phyloP scores from a whole-genome alignment of 345 rosid genomes.

The Eucalyptus fibrosa region DNA sequence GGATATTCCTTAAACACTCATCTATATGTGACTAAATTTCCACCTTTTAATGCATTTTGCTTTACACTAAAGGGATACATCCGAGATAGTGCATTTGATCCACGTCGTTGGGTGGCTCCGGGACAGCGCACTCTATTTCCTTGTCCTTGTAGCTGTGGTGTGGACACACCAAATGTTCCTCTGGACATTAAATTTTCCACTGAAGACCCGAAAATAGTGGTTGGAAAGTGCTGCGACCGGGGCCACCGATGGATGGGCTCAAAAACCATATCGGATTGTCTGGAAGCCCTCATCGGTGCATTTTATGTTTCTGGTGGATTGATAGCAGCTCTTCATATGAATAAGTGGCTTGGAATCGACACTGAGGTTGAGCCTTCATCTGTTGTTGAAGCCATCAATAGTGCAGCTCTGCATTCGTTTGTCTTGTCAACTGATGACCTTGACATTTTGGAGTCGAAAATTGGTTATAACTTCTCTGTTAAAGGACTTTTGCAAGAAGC shows the following conservation, averaged over 20 bases:
- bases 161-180: conserved; percentile 61
- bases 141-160: conserved; percentile 54
- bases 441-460: conserved; percentile 41
- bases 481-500: conserved; percentile 82
- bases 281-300: conserved; percentile 81
- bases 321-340: conserved; percentile 39
- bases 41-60: neutral
- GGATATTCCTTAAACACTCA: neutral
- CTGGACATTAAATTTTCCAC: conserved; percentile 44
- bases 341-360: conserved; percentile 77
- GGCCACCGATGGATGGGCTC: conserved; percentile 91
- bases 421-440: conserved; percentile 33
- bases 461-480: conserved; percentile 39
- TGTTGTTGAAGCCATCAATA: conserved; percentile 29
- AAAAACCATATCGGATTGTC: conserved; percentile 76
- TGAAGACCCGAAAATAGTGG: conserved; percentile 26
- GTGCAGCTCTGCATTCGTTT: conserved; percentile 31
- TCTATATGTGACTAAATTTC: neutral
- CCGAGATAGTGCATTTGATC: conserved; percentile 69
- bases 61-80: conserved; percentile 44
- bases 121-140: conserved; percentile 47
- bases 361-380: conserved; percentile 30
- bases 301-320: conserved; percentile 66
- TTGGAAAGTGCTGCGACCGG: conserved; percentile 55
- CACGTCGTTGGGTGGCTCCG: conserved; percentile 91